Conservation (phyloP, 1,139 yeast genomes). For the Yamadazyma oceani region DNA sequence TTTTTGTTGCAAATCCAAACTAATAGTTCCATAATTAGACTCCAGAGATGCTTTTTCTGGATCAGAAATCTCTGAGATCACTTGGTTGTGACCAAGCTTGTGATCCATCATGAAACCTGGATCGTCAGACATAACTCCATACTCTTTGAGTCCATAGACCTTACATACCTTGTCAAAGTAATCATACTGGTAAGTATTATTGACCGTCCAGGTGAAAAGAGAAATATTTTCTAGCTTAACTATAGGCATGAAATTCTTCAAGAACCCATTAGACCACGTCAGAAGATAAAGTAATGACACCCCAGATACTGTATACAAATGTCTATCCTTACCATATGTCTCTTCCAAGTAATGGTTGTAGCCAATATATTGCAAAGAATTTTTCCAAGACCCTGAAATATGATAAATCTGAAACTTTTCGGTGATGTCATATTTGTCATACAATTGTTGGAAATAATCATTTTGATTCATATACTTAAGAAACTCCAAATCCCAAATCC, state of each 20-base stretch:
- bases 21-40: conserved; percentile 5
- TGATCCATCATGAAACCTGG: conserved; percentile 43
- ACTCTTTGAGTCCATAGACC: conserved; percentile 28
- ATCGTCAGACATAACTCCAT: conserved; percentile 62
- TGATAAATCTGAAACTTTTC: conserved; percentile 37
- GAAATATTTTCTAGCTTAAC: conserved; percentile 44
- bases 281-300: conserved; percentile 39
- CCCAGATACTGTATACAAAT: conserved; percentile 35
- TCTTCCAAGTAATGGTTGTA: conserved; percentile 39
- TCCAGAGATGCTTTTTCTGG: too few relatives aligned
- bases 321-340: conserved; percentile 21
- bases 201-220: conserved; percentile 83
- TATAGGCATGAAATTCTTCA: conserved; percentile 39
- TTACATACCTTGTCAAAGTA: conserved; percentile 33
- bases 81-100: not conserved
- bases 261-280: conserved; percentile 41
- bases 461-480: conserved; percentile 52
- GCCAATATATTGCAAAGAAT: conserved; percentile 32
- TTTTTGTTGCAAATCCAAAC: conserved; percentile 24
- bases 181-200: conserved; percentile 51
- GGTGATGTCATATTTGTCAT: conserved; percentile 15
- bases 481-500: conserved; percentile 76
- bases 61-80: too few relatives aligned
- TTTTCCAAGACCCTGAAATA: conserved; percentile 37
- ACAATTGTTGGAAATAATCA: conserved; percentile 30